Evolutionary conservation across 768 basidiomycete species (phyloP).

Genomic region (Daedaleopsis sinensis): DNA sequence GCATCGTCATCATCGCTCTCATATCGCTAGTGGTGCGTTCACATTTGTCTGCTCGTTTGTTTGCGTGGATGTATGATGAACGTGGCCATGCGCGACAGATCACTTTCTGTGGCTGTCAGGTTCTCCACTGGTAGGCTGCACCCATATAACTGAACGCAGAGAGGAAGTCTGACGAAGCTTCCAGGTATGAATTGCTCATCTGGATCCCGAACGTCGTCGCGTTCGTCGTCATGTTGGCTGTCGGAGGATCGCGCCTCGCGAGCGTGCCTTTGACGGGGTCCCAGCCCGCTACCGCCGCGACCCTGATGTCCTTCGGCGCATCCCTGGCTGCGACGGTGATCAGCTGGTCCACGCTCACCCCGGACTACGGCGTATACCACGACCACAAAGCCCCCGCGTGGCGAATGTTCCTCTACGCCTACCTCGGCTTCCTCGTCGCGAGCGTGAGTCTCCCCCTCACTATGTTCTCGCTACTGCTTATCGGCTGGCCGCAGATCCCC

Average conservation of each 20-base stretch:
- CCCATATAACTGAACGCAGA: neutral
- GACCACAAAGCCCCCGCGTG: constrained; percentile 28
- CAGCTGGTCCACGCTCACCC: constrained; percentile 43
- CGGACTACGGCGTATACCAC: constrained; percentile 57
- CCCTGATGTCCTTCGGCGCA: constrained; percentile 46
- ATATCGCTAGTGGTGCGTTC: constrained; percentile 37
- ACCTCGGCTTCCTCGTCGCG: constrained; percentile 47
- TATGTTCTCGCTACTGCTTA: neutral
- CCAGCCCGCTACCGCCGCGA: constrained; percentile 34
- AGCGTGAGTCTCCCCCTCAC: constrained; percentile 34
- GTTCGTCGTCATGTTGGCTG: constrained; percentile 40
- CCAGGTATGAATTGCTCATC: constrained; percentile 39
- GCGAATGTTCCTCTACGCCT: constrained; percentile 47
- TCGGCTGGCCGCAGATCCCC: constrained; percentile 33
- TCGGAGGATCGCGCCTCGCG: constrained; percentile 38
- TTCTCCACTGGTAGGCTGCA: constrained; percentile 35
- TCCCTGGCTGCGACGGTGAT: constrained; percentile 46
- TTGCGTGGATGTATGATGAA: neutral
- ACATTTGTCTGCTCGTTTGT: neutral
- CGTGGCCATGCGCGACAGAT: constrained; percentile 15
- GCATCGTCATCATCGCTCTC: constrained; percentile 47
- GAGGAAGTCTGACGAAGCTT: neutral
- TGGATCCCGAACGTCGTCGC: constrained; percentile 45
- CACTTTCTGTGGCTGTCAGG: constrained; percentile 38
- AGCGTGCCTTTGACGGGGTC: constrained; percentile 20